Conservation (phyloP, 768 basidiomycete species). For the Hebeloma cylindrosporum region DNA sequence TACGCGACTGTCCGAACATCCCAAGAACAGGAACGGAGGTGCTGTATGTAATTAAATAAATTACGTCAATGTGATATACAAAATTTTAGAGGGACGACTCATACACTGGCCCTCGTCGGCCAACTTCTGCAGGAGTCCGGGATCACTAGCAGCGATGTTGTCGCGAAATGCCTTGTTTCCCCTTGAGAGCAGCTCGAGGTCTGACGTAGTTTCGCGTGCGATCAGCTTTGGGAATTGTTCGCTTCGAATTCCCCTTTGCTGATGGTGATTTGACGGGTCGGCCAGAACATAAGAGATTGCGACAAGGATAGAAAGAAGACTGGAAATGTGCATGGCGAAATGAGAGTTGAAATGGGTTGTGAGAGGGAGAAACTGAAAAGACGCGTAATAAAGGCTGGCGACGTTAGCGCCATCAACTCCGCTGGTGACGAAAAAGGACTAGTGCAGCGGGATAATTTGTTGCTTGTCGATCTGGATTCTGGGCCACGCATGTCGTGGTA, state of each 20-base stretch:
- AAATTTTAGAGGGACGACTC: background rate
- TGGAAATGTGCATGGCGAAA: too few species aligned
- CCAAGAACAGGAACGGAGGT: conserved; percentile 38
- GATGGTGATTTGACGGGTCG: too few species aligned
- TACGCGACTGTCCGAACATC: conserved; percentile 41
- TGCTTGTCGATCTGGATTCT: too few species aligned
- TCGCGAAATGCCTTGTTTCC: conserved; percentile 35
- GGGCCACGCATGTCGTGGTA: too few species aligned
- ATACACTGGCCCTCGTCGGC: conserved; percentile 36
- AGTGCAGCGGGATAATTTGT: too few species aligned
- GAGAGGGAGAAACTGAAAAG: too few species aligned
- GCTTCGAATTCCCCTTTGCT: too few species aligned
- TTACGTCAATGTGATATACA: background rate
- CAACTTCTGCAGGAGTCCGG: conserved; percentile 29
- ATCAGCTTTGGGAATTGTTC: background rate
- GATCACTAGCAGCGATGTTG: conserved; percentile 22
- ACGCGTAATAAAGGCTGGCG: too few species aligned
- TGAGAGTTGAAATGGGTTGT: too few species aligned
- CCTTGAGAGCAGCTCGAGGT: conserved; percentile 26
- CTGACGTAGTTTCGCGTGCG: background rate
- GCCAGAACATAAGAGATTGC: background rate
- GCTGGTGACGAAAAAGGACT: too few species aligned
- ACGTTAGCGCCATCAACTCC: too few species aligned
- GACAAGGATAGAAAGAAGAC: too few species aligned
- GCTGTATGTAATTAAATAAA: conserved; percentile 15